Evolutionary conservation across 768 basidiomycete species (phyloP).

Genomic region (Pleurotus djamor): DNA sequence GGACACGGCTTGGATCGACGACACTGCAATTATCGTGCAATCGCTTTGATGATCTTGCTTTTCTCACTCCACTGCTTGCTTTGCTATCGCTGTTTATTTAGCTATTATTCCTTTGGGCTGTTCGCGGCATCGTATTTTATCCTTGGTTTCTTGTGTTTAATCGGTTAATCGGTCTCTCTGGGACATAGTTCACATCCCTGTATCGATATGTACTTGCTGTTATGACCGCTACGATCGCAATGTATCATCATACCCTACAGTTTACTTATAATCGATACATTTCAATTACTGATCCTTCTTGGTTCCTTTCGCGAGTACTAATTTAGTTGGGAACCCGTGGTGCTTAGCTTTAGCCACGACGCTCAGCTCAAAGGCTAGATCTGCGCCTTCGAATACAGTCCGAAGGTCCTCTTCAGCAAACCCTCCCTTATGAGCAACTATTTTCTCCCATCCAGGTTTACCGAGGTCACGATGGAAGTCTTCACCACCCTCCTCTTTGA

Average conservation of each 20-base stretch:
- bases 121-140: background rate
- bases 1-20: constrained; percentile 67
- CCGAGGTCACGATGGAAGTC: constrained; percentile 23
- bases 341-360: background rate
- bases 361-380: constrained; percentile 26
- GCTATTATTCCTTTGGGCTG: background rate
- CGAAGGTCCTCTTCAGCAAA: constrained; percentile 49
- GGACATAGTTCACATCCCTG: background rate
- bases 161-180: background rate
- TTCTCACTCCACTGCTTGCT: background rate
- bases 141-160: background rate
- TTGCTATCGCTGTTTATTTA: background rate
- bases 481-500: constrained; percentile 11
- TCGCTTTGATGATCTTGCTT: constrained; percentile 33
- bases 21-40: constrained; percentile 65
- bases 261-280: no score
- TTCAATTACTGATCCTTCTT: background rate
- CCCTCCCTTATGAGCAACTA: constrained; percentile 56
- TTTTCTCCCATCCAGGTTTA: constrained; percentile 22
- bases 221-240: background rate
- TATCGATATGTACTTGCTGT: background rate
- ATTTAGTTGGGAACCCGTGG: background rate
- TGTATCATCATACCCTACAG: background rate
- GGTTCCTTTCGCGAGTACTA: background rate
- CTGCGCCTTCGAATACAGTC: constrained; percentile 49